Evolutionary conservation across 2,329 filamentous ascomycete species (phyloP).

Genomic region (Capronia epimyces): DNA sequence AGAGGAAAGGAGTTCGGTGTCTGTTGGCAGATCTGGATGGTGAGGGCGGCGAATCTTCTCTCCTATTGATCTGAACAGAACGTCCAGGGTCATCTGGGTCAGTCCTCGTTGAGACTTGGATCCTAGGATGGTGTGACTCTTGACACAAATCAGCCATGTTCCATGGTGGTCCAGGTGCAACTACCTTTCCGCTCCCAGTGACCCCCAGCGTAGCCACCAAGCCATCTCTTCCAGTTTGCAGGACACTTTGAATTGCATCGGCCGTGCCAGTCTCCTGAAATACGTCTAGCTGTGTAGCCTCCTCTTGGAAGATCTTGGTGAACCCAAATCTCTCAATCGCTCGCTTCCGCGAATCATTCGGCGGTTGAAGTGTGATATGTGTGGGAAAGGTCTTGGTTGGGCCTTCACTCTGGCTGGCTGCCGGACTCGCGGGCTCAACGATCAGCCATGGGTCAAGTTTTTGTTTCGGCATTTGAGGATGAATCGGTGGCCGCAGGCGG

Average conservation of each 20-base stretch:
- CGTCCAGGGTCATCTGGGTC: slow-evolving; percentile 84
- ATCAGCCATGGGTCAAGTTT: slow-evolving; percentile 66
- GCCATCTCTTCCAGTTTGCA: slow-evolving; percentile 81
- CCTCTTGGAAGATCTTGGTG: slow-evolving; percentile 85
- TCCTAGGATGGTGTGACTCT: slow-evolving; percentile 95
- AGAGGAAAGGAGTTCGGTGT: slow-evolving; percentile 63
- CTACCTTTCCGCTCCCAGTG: slow-evolving; percentile 93
- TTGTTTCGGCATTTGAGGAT: slow-evolving; percentile 35
- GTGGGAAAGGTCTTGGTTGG: slow-evolving; percentile 46
- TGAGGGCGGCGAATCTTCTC: slow-evolving; percentile 62
- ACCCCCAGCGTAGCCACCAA: slow-evolving; percentile 87
- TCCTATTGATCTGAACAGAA: slow-evolving; percentile 77
- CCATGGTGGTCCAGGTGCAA: background rate
- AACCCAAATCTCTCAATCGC: slow-evolving; percentile 93
- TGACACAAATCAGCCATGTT: slow-evolving; percentile 36
- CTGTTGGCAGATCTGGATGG: slow-evolving; percentile 42
- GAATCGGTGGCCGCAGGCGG: slow-evolving; percentile 66
- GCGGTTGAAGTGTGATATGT: slow-evolving; percentile 72
- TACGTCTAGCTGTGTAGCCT: slow-evolving; percentile 75
- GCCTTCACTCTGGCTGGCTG: slow-evolving; percentile 32
- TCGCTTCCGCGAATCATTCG: slow-evolving; percentile 73
- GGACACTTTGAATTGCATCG: slow-evolving; percentile 63
- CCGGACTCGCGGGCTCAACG: slow-evolving; percentile 56
- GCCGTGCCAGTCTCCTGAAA: slow-evolving; percentile 66
- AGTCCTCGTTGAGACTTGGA: slow-evolving; percentile 80